Base-by-base conservation (phyloP, 345 rosid species). In the Fremontodendron californicum region DNA sequence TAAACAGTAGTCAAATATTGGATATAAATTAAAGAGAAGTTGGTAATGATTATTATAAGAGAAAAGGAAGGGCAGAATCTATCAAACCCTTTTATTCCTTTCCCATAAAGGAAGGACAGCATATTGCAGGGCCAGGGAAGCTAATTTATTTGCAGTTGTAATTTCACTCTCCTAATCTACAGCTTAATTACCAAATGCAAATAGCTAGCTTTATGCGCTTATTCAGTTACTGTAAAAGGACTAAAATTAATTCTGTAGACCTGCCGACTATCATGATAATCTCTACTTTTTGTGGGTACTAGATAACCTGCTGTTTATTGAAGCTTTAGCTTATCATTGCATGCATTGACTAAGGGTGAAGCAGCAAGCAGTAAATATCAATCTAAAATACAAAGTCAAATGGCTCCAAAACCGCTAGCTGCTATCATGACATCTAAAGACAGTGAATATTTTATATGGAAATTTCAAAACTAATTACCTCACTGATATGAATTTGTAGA, bases 261-360 rank as follows among this genome's bases (percentile, higher is more conserved):
- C 27, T 60, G 40, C 63, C 63, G 52, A 68, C 45, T 64, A 55
- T 77, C 55, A 55, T 77, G 45, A 67, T 45, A 42, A 67, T 55
- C 46, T 68, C 43, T 68, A 55, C 67, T 66, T 77, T 77, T 57
- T 40, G 21, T 61, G 5, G 23, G 63, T 54, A 54, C 79, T 66
- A 35, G 62, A 35, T 65, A 51, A 51, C 57, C 79, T 9, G 61
- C 35, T 55, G 73, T 66, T 39, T 37, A 18, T 65, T 39, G 71
- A 65, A 65, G 48, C 48, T n/a, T 65, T 40, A 39, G 71, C 48
- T 39, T 21, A 39, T 39, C 29, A 65, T 65, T 39, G 71, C 71
- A 39, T 40, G 48, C 71, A 65, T n/a, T 48, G 71, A 39, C 27
- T 19, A 65, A n/a, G 29, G 48, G 71, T 9, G 48, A 65, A 65